These are phyloP conservation scores for Talaromyces marneffei DNA, from an alignment of 2,329 filamentous ascomycete genomes.

Conservation along the genomic window DNA sequence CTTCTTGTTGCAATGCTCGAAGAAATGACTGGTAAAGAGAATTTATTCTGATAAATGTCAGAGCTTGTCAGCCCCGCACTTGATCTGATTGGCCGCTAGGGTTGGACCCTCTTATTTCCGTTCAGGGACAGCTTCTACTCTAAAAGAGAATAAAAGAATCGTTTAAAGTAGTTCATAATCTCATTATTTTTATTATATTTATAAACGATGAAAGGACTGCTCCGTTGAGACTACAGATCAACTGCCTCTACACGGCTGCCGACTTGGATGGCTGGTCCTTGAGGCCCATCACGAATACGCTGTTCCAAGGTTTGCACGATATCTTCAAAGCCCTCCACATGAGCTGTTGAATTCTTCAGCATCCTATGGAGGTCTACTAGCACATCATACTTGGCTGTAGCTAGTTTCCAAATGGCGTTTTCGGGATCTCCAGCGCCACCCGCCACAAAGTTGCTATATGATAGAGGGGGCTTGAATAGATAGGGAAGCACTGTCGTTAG, in stretches of 20 bases:
- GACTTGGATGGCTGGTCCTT: conserved; percentile 31
- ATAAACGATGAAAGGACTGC: background rate
- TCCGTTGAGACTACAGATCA: conserved; percentile 21
- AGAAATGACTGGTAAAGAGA: conserved; percentile 16
- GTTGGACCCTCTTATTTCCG: conserved; percentile 1
- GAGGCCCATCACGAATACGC: conserved; percentile 38
- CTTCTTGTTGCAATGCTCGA: background rate
- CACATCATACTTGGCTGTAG: conserved; percentile 53
- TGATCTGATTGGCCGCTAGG: background rate
- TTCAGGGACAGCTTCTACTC: background rate
- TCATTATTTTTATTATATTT: background rate
- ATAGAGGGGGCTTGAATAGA: conserved; percentile 52
- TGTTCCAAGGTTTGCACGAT: conserved; percentile 36
- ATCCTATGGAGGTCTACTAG: conserved; percentile 45
- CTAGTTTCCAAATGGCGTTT: conserved; percentile 53
- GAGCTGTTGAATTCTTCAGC: conserved; percentile 34
- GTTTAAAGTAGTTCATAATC: background rate
- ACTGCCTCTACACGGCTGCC: conserved; percentile 33
- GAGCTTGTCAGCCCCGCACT: conserved; percentile 22
- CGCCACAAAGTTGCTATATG: conserved; percentile 54
- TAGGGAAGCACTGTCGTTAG: conserved; percentile 50
- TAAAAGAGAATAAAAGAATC: too few relatives aligned
- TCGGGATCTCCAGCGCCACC: conserved; percentile 52
- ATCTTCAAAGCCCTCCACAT: conserved; percentile 33
- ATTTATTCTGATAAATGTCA: conserved; percentile 8